These are phyloP conservation scores for Aspergillus fijiensis DNA, from an alignment of 2,329 filamentous ascomycete genomes.

Conservation along the genomic window DNA sequence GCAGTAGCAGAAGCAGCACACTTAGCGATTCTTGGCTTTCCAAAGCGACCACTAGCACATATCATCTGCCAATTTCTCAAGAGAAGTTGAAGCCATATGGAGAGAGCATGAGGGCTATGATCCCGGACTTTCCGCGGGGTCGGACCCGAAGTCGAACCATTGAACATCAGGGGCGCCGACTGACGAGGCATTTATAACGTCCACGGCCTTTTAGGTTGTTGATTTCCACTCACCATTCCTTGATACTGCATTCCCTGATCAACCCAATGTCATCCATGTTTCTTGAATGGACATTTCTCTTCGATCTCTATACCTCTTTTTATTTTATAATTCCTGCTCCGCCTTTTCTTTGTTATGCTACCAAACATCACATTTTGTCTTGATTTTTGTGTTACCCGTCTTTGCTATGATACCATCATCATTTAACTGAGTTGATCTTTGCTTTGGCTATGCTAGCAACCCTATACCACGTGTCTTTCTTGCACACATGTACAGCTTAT, in stretches of 20 bases:
- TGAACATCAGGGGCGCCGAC: conserved; percentile 19
- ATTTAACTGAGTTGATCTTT: not conserved
- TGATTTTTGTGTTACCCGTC: not conserved
- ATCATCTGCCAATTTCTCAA: conserved; percentile 1
- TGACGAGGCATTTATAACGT: conserved; percentile 20
- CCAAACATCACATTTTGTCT: not conserved
- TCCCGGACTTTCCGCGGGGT: conserved; percentile 22
- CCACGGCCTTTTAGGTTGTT: conserved; percentile 14
- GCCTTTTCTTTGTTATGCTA: not conserved
- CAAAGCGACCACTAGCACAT: not conserved
- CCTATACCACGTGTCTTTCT: not conserved
- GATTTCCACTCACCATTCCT: not conserved
- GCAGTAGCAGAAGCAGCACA: not conserved
- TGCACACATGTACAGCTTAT: too few relatives aligned
- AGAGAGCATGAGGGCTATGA: not conserved
- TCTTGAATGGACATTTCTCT: not conserved
- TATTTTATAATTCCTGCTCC: not conserved
- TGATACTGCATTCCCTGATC: conserved; percentile 13
- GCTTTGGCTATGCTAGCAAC: not conserved
- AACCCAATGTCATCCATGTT: not conserved
- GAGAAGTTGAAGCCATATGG: not conserved
- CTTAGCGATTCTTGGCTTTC: not conserved
- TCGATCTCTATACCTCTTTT: not conserved
- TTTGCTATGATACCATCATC: not conserved
- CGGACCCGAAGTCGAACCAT: conserved; percentile 27